Evolutionary conservation across 176 grass and related monocot species (phyloP).

Genomic region (Stipa capillata): DNA sequence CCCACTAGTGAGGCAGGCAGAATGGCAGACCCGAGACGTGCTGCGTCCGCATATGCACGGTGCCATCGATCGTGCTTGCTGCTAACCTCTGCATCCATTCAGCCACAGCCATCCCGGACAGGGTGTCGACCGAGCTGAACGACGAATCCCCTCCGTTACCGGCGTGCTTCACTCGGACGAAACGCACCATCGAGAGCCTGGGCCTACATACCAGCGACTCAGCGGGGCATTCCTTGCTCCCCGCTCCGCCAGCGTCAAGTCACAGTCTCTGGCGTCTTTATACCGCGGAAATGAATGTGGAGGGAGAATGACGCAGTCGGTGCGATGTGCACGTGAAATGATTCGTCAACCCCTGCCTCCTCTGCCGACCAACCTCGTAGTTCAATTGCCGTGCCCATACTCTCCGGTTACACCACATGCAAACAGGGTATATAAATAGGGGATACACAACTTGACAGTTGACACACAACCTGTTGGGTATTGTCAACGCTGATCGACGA

Average conservation of each 20-base stretch:
- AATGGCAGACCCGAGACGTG: neutral
- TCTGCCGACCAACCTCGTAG: neutral
- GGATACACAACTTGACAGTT: neutral
- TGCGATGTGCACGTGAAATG: neutral
- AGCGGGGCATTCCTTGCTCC: neutral
- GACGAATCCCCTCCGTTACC: neutral
- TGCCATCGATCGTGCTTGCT: no score
- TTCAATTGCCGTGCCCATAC: neutral
- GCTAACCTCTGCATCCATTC: no score
- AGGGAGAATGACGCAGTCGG: slow-evolving; percentile 12
- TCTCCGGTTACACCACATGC: neutral
- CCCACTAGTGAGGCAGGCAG: no score
- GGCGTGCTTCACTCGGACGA: slow-evolving; percentile 4
- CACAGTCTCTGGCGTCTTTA: neutral
- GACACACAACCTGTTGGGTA: neutral
- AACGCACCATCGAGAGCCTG: neutral
- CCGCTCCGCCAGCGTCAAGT: neutral
- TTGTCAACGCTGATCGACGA: neutral
- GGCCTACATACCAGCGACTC: neutral
- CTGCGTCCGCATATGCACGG: neutral
- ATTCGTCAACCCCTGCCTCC: neutral
- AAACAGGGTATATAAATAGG: neutral
- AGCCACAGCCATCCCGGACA: no score
- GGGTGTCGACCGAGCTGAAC: neutral
- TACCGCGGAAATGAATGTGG: neutral